A percentile compares a stretch with the other conserved stretches of the same genome.
phyloP scores from a whole-genome alignment of 2,329 filamentous ascomycete genomes.

The Trichoderma sp. region DNA sequence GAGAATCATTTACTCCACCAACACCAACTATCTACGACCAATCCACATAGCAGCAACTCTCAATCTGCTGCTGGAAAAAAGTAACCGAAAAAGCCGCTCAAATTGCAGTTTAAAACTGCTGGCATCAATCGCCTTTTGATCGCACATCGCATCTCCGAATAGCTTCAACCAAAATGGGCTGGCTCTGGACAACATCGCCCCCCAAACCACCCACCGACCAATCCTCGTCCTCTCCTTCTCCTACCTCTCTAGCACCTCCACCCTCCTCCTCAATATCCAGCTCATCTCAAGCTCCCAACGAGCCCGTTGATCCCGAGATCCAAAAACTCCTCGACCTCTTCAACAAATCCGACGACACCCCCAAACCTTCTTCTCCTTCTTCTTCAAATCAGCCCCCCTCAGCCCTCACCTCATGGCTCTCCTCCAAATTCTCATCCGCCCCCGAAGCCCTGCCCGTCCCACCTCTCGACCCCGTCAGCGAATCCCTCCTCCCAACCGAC shows the following conservation, averaged over 20 bases:
- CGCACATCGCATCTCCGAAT: not conserved
- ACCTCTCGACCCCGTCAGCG: conserved; percentile 55
- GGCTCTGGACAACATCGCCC: conserved; percentile 59
- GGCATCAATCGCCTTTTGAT: not conserved
- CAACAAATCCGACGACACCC: conserved; percentile 39
- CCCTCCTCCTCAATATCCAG: conserved; percentile 28
- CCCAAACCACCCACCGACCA: conserved; percentile 38
- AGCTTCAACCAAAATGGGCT: conserved; percentile 56
- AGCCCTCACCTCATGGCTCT: conserved; percentile 41
- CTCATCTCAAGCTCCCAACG: conserved; percentile 36
- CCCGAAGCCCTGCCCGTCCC: conserved; percentile 35
- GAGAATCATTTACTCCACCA: not conserved
- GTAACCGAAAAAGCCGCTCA: not conserved
- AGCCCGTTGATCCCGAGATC: conserved; percentile 54
- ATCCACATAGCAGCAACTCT: not conserved
- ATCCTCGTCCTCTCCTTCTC: conserved; percentile 32
- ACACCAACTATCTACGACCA: not conserved
- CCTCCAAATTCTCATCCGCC: conserved; percentile 34
- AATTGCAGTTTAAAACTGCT: not conserved
- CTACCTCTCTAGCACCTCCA: conserved; percentile 32
- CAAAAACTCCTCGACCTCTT: conserved; percentile 58
- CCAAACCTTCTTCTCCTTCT: conserved; percentile 34
- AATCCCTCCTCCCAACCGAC: conserved; percentile 73
- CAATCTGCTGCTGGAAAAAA: not conserved
- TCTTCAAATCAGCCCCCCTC: conserved; percentile 34